Evolutionary conservation across 2,329 filamentous ascomycete species (phyloP), one percentile per base, ranked within the genome.

Genomic region (Penicillium sp.): DNA sequence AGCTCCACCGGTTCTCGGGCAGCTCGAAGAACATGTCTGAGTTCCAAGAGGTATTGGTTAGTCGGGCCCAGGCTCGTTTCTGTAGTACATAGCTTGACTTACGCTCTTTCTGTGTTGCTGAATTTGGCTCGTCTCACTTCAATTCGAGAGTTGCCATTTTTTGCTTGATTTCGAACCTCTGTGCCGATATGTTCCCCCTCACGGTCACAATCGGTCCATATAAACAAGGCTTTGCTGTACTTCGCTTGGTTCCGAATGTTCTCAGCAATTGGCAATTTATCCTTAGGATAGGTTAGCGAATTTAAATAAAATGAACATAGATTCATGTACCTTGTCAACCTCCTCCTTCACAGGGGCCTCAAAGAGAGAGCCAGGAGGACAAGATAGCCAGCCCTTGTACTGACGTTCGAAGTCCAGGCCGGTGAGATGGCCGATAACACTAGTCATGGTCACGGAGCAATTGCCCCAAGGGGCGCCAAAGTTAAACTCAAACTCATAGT

Each of bases 171-270:
- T 40, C 91, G 87, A 56, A 99, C 93, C 72, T 99, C 93, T 34
- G 89, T 83, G 6, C 94, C 94, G 63, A 99, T 99, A 69, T 97
- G 90, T 72, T 99, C 94, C 31, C 94, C 94, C 80, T 99, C 94
- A 51, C 92, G 87, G 79, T 99, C 94, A 74, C 94, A 97, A 81
- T 99, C 94, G 0, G 94, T 99, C 94, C 94, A 99, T 65, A 99
- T 97, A 73, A 95, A 93, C 28, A 99, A 80, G 11, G 87, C 85
- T 51, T 81, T 83, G n/a, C 87, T 82, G 69, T 83, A 83, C 56
- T 83, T 83, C 16, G 94, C 93, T 72, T 96, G 88, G 1, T 83
- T 78, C 63, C 88, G 84, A 66, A 99, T 94, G 68, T 99, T 99
- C 28, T 87, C 82, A 9, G 92, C 92, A 59, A 99, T 88, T 1